Base-by-base conservation (phyloP, 2,329 filamentous ascomycete genomes). In the Aureobasidium sp. region DNA sequence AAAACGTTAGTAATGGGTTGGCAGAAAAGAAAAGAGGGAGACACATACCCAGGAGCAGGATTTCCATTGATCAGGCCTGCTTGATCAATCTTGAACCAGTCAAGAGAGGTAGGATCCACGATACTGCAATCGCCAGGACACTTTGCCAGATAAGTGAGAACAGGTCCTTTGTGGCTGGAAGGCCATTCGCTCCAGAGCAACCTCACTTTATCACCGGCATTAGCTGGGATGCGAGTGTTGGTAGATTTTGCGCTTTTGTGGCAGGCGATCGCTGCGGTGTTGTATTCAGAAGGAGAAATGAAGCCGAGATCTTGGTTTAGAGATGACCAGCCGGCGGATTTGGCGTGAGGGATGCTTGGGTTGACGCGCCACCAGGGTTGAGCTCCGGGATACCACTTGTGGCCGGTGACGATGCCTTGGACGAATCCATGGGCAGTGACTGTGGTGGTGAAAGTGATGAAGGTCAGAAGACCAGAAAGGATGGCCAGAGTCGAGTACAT, bases 111-210 rank as follows among this genome's bases (percentile, higher is more conserved):
- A 71, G 83, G 81, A 71, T 82, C 78, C 61, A 80, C 82, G n/a
- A 48, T 71, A 41, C 79, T 75, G 72, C 82, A 86, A 70, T 84
- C 79, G 25, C 79, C 82, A 48, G 54, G 54, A 73, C 82, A 85
- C 66, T 78, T 78, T 61, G 85, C 85, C 16, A 87, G 74, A 75
- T 87, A 88, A 70, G 81, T 81, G 64, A 88, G 78, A 66, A 87
- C 80, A 9, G 85, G 85, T 2, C 84, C 84, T 66, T 85, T 79
- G 74, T 89, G 83, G 60, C 78, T 81, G 9, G 81, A 76, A 21
- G 85, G 85, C 86, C 86, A 89, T 10, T 76, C 75, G 61, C 78
- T 82, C 86, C 86, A 89, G 66, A 83, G 78, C 50, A 89, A 73
- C 62, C 81, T 76, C 65, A 89, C 71, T 8, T 77, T 77, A 65